phyloP scores from a whole-genome alignment of 1,284 basidiomycete species.

The Cryptococcus wingfieldii region DNA sequence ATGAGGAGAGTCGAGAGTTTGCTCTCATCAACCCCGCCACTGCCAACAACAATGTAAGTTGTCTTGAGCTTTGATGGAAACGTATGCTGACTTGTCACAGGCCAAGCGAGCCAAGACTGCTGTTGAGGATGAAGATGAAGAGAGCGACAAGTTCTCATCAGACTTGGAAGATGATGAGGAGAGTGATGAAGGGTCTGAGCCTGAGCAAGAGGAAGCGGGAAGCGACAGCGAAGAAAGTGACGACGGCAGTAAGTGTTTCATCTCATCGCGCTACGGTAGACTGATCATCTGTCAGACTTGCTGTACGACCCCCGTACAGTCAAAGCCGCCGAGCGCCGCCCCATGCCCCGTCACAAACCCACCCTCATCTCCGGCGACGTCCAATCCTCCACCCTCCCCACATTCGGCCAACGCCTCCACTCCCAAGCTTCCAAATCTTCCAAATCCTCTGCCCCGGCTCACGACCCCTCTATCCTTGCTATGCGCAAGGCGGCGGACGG shows the following conservation, averaged over 20 bases:
- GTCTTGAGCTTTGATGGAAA: not conserved
- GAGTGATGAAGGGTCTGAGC: constrained; percentile 43
- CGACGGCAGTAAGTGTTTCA: constrained; percentile 30
- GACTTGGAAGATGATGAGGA: constrained; percentile 52
- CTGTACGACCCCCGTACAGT: constrained; percentile 52
- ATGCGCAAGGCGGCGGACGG: constrained; percentile 46
- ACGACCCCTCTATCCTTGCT: constrained; percentile 35
- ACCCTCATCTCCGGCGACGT: constrained; percentile 31
- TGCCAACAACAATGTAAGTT: constrained; percentile 49
- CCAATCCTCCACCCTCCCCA: constrained; percentile 21
- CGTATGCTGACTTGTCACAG: constrained; percentile 17
- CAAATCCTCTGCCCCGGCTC: constrained; percentile 4
- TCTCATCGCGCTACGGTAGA: constrained; percentile 4
- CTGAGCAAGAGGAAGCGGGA: constrained; percentile 52
- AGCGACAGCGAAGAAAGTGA: constrained; percentile 56
- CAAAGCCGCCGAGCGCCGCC: constrained; percentile 30
- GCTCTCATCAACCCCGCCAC: constrained; percentile 85
- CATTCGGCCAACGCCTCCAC: constrained; percentile 48
- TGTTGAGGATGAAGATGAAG: constrained; percentile 83
- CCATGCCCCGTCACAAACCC: constrained; percentile 24
- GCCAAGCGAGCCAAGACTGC: constrained; percentile 60
- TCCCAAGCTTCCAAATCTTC: constrained; percentile 13
- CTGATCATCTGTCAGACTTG: constrained; percentile 33
- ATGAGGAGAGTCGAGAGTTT: constrained; percentile 80
- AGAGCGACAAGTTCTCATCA: constrained; percentile 74